Percentiles rank a stretch among this genome's conserved stretches.
Evolutionary conservation across 306 rosid species (phyloP).

Genomic region (Potentilla sterilis): DNA sequence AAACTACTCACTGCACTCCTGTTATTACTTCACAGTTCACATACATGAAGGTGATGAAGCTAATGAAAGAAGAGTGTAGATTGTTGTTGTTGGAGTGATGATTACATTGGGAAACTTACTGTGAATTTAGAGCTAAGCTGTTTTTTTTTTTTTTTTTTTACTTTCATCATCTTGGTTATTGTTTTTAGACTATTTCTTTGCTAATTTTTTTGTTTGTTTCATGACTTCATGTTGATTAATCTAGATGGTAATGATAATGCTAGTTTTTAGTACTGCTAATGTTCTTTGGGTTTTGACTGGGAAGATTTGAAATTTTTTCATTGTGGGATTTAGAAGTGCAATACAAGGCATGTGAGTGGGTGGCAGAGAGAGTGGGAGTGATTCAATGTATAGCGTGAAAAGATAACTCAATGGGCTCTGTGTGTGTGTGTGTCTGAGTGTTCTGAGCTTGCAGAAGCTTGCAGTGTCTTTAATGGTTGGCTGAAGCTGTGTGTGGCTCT

Average conservation of each 20-base stretch:
- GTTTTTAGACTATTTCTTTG: neutral
- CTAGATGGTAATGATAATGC: neutral
- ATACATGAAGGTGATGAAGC: neutral
- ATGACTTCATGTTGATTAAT: neutral
- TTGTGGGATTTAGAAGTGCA: neutral
- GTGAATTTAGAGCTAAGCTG: conserved; percentile 12
- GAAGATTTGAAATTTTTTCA: neutral
- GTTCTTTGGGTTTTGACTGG: neutral
- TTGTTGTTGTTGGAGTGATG: neutral
- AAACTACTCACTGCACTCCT: neutral
- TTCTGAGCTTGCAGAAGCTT: conserved; percentile 9
- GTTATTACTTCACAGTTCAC: neutral
- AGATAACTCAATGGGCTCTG: conserved; percentile 1
- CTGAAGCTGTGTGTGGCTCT: neutral
- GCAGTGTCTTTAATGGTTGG: conserved; percentile 13
- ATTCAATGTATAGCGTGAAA: neutral
- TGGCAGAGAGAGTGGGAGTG: neutral
- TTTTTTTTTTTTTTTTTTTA: neutral
- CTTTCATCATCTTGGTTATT: neutral
- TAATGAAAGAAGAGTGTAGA: neutral
- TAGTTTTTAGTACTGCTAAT: conserved; percentile 2
- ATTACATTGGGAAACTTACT: neutral
- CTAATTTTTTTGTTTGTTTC: neutral
- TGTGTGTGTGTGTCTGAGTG: neutral
- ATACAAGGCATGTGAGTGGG: conserved; percentile 1